Base-by-base conservation (phyloP, 2,329 filamentous ascomycete species). In the Epichloe glyceriae region DNA sequence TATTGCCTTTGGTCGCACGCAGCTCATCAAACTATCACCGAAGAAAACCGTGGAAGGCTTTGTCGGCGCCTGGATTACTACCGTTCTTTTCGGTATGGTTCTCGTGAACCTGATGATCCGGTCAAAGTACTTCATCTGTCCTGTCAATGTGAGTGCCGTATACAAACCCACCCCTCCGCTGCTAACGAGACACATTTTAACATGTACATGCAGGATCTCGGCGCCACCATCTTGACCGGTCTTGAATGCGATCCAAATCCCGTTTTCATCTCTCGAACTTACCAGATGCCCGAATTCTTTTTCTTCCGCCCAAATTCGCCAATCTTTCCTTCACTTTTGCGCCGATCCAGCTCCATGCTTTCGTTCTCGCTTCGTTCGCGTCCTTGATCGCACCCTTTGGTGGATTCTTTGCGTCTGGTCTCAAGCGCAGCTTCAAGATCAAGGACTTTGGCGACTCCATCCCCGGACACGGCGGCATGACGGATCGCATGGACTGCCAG, bases 21-120 rank as follows among this genome's bases (percentile, higher is more conserved):
- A 95, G 67, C 80, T 98, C 57, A 98, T 98, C 73, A 95, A 97
- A 71, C 76, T 98, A 45, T 97, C 90, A 1, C 93, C 93, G 37
- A 98, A 98, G 76, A 98, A 98, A 81, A 98, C 93, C 0, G 93
- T 97, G 40, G 93, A 98, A 69, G 93, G 93, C 39, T 98, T 98
- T 64, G 78, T 98, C 35, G 93, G 87, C 55, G 93, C 93, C 17
- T 98, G 93, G 93, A 74, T 96, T 65, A 93, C 93, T 74, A 98
- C 93, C 22, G 78, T 96, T 56, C 70, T 94, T 55, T 94, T 93
- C 61, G 91, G 87, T 55, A 79, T 89, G 61, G 70, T 82, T 53
- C 78, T 96, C 62, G 90, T 88, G 54, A 88, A 90, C 66, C 62
- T 95, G 54, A 77, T 98, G 62, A 86, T 87, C 73, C 83, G 85